Percentiles rank a stretch among this genome's conserved stretches.
These are phyloP conservation scores for Coniochaeta sp. DNA, from an alignment of 2,329 filamentous ascomycete species.

Conservation along the genomic window DNA sequence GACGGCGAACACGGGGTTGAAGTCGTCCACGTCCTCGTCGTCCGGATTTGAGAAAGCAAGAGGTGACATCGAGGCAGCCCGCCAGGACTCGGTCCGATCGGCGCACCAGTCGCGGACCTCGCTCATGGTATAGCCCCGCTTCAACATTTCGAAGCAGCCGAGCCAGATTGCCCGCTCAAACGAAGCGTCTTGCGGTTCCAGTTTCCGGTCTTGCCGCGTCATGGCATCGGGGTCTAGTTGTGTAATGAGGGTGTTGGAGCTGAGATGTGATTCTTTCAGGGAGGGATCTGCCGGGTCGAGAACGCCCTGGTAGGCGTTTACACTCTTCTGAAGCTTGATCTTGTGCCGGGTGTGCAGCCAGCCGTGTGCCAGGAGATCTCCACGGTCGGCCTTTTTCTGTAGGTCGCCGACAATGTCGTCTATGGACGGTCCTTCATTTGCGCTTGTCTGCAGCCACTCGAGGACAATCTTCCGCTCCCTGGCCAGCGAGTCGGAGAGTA, in stretches of 20 bases:
- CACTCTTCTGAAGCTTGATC: slow-evolving; percentile 83
- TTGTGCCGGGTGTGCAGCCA: slow-evolving; percentile 88
- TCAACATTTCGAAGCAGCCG: slow-evolving; percentile 87
- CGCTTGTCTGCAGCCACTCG: slow-evolving; percentile 78
- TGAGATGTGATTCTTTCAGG: slow-evolving; percentile 48
- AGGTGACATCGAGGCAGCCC: slow-evolving; percentile 74
- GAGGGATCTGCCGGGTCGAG: slow-evolving; percentile 56
- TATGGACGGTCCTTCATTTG: slow-evolving; percentile 63
- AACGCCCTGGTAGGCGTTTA: slow-evolving; percentile 59
- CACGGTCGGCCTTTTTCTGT: slow-evolving; percentile 68
- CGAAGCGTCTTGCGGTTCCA: slow-evolving; percentile 78
- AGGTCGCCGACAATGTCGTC: slow-evolving; percentile 70
- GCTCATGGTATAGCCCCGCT: slow-evolving; percentile 68
- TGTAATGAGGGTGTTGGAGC: slow-evolving; percentile 60
- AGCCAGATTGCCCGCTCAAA: slow-evolving; percentile 90
- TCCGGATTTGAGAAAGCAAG: slow-evolving; percentile 52
- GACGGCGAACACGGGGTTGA: slow-evolving; percentile 40
- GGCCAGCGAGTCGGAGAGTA: slow-evolving; percentile 65
- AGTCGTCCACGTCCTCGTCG: slow-evolving; percentile 31
- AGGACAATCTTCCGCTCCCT: slow-evolving; percentile 74
- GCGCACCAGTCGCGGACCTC: slow-evolving; percentile 81
- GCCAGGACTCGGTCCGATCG: slow-evolving; percentile 82
- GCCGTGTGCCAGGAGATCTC: slow-evolving; percentile 76
- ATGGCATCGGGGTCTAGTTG: slow-evolving; percentile 88
- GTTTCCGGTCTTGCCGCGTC: slow-evolving; percentile 66